These are phyloP conservation scores for Saccharomycopsis selenospora DNA, from an alignment of 805 yeast genomes.

Conservation along the genomic window DNA sequence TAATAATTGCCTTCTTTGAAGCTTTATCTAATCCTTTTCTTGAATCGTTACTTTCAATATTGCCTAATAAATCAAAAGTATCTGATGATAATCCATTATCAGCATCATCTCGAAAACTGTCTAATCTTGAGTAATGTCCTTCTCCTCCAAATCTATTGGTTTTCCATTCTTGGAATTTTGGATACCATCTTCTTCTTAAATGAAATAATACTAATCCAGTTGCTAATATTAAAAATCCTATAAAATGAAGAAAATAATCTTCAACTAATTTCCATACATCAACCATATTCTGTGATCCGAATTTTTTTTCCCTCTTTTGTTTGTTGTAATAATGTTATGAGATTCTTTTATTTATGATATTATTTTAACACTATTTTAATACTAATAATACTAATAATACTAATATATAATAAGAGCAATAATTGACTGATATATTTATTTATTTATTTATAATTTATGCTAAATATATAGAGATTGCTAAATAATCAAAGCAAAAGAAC, in stretches of 20 bases:
- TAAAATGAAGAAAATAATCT: constrained; percentile 7
- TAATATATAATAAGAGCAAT: no score
- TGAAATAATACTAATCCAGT: constrained; percentile 27
- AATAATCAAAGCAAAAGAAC: no score
- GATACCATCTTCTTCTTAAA: constrained; percentile 28
- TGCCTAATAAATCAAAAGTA: constrained; percentile 47
- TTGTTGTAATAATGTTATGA: no score
- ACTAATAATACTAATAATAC: no score
- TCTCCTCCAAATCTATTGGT: neutral
- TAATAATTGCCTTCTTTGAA: constrained; percentile 44
- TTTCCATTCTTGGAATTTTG: constrained; percentile 7
- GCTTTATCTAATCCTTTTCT: constrained; percentile 55
- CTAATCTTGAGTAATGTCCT: neutral
- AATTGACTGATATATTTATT: no score
- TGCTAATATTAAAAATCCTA: constrained; percentile 19
- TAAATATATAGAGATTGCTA: no score
- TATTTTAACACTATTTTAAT: no score
- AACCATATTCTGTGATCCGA: no score
- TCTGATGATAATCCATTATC: constrained; percentile 54
- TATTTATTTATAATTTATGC: no score
- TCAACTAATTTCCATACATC: neutral
- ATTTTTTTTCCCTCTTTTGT: no score
- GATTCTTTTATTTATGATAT: no score
- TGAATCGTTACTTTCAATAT: constrained; percentile 40
- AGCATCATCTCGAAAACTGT: constrained; percentile 38